Evolutionary conservation across 2,329 filamentous ascomycete genomes (phyloP), one percentile per base, ranked within the genome.

Genomic region (Aspergillus ochraceoroseus): DNA sequence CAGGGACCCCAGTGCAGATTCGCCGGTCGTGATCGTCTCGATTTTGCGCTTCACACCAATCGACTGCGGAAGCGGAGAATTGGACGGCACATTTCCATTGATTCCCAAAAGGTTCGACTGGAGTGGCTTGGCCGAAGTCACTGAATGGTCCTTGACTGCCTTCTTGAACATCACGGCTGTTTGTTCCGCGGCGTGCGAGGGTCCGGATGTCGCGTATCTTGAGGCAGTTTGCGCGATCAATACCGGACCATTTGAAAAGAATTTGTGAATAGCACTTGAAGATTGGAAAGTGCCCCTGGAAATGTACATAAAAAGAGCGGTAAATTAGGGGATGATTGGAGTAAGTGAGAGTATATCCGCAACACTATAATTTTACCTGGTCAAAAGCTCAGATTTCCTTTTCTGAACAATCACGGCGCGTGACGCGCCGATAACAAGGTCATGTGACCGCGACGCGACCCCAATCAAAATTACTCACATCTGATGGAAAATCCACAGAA

Each of bases 1-100:
- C 12, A 74, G 59, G 9, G 64, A 66, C 1, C 62, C 63, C 39
- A 74, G 47, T 4, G 56, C 51, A 4, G 62, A 64, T 29, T 55
- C 52, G 12, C 53, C 52, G 7, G 51, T 40, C 38, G 49, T 52
- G 30, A 53, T 43, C 50, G 60, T 56, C 22, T 67, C 65, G 13
- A 65, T 52, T 47, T 68, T 68, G 29, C 64, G 61, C 46, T 66
- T 67, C 35, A 62, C 50, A 7, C 62, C 63, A 25, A 51, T 41
- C 5, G 58, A 52, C 23, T 58, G 58, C 13, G 47, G 45, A 20
- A 54, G 42, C 14, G 54, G 32, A 8, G 46, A 33, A 20, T 56
- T 55, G 4, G 55, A 43, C 8, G 53, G 43, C 4, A 49, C 39
- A 22, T 29, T 34, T 9, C 51, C 43, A 48, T 64, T 63, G 22